Base-by-base conservation (phyloP, 2,329 filamentous ascomycete species). In the Colletotrichum cereale region DNA sequence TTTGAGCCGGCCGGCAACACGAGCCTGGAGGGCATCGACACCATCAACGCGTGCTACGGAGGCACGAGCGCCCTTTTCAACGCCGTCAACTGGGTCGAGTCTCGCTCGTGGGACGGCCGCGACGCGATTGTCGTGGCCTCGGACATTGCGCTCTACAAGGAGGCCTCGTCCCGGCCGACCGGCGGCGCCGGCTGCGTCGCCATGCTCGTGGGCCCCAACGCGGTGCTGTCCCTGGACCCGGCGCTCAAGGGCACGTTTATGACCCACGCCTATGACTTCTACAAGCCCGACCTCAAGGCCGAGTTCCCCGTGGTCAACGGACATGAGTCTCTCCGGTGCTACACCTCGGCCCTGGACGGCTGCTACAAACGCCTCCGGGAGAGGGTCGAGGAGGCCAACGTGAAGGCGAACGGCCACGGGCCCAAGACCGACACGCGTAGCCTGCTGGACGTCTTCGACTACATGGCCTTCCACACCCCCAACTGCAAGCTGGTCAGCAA, bases 401-500 rank as follows among this genome's bases (percentile, higher is more conserved):
- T 85, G 75, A 84, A 87, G 67, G 82, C 79, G 76, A 90, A 89
- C 72, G 82, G 79, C 71, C 82, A 83, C 73, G 80, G 66, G 21
- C 76, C 83, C 79, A 91, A 92, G 85, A 90, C 90, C 47, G 84
- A 87, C 58, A 34, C 31, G 31, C 1, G 84, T 73, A 86, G 86
- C 83, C 85, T 86, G 84, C 84, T 96, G 71, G 93, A 96, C 82
- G 91, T 92, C 79, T 96, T 96, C 82, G 93, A 96, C 83, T 93
- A 94, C 85, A 83, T 96, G 80, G 83, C 90, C 72, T 96, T 95
- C 90, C 93, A 96, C 82, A 88, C 93, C 24, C 93, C 93, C 50
- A 96, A 91, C 74, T 96, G 93, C 91, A 96, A 96, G 86, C 87
- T 95, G 69, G 93, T 96, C 73, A 86, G 92, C 80, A 96, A 96